These are phyloP conservation scores for Talaromyces sp. DNA, from an alignment of 2,329 filamentous ascomycete species.

Conservation along the genomic window DNA sequence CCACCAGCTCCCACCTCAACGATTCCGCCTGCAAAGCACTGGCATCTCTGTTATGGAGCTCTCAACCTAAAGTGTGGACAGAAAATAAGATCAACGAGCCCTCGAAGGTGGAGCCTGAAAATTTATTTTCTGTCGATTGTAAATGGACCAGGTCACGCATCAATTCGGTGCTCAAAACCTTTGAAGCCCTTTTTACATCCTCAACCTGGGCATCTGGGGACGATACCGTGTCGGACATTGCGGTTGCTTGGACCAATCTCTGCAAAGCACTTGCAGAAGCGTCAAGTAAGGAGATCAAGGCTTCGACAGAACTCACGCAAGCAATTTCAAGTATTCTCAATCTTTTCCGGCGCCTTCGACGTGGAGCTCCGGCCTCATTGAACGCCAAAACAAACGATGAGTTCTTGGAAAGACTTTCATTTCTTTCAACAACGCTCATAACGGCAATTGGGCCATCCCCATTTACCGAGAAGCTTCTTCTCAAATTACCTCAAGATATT, in stretches of 20 bases:
- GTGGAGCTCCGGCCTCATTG: slow-evolving; percentile 40
- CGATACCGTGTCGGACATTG: slow-evolving; percentile 39
- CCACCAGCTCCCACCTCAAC: slow-evolving; percentile 45
- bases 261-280: slow-evolving; percentile 55
- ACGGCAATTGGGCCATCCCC: slow-evolving; percentile 44
- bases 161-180: slow-evolving; percentile 56
- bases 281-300: slow-evolving; percentile 80
- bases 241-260: slow-evolving; percentile 58
- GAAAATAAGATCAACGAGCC: slow-evolving; percentile 64
- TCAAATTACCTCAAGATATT: slow-evolving; percentile 50
- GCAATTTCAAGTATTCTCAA: slow-evolving; percentile 69
- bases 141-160: slow-evolving; percentile 80
- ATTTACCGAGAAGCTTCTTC: slow-evolving; percentile 46
- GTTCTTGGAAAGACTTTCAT: slow-evolving; percentile 47
- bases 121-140: slow-evolving; percentile 75
- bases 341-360: slow-evolving; percentile 66
- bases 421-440: slow-evolving; percentile 47
- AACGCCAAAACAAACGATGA: slow-evolving; percentile 20
- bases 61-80: slow-evolving; percentile 59
- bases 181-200: slow-evolving; percentile 49
- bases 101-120: slow-evolving; percentile 56
- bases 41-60: slow-evolving; percentile 56
- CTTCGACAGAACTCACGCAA: slow-evolving; percentile 73
- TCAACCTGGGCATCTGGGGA: slow-evolving; percentile 44
- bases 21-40: slow-evolving; percentile 64